Percentiles rank a stretch among this genome's conserved stretches.
These are phyloP conservation scores for Ogataea nonfermentans DNA, from an alignment of 805 yeast genomes.

Conservation along the genomic window DNA sequence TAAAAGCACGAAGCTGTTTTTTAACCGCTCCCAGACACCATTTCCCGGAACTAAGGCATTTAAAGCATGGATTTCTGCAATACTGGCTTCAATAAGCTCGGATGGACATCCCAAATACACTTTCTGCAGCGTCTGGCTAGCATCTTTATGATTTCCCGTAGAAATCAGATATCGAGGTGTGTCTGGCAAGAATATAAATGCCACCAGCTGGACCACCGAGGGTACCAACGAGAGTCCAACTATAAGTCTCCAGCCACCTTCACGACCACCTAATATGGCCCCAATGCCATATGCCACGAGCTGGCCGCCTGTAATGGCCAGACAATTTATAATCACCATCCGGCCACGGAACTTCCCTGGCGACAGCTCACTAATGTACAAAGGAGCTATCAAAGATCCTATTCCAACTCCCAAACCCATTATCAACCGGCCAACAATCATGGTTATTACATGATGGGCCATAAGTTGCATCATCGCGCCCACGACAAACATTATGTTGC, in stretches of 20 bases:
- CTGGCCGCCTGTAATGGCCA: conserved; percentile 58
- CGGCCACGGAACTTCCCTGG: conserved; percentile 53
- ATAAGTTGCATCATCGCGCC: conserved; percentile 49
- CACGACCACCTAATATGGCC: conserved; percentile 42
- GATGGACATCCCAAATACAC: conserved; percentile 40
- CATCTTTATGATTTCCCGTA: conserved; percentile 40
- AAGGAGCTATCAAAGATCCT: conserved; percentile 53
- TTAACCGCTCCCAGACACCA: conserved; percentile 16
- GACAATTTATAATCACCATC: conserved; percentile 49
- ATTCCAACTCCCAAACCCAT: conserved; percentile 57
- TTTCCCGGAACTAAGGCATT: conserved; percentile 32
- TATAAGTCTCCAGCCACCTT: conserved; percentile 51
- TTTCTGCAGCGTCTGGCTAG: conserved; percentile 38
- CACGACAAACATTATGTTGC: conserved; percentile 45
- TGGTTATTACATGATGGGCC: conserved; percentile 44
- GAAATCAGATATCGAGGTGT: conserved; percentile 53
- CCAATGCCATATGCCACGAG: conserved; percentile 52
- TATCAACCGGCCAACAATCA: conserved; percentile 51
- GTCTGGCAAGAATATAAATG: conserved; percentile 50
- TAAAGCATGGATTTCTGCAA: conserved; percentile 39
- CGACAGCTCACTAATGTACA: conserved; percentile 52
- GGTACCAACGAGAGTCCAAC: conserved; percentile 54
- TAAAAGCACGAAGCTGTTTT: conserved; percentile 42
- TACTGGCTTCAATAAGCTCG: conserved; percentile 39
- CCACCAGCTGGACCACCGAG: conserved; percentile 43